Evolutionary conservation across 139 green algal genomes (phyloP).

Genomic region (Desmodesmus armatus): DNA sequence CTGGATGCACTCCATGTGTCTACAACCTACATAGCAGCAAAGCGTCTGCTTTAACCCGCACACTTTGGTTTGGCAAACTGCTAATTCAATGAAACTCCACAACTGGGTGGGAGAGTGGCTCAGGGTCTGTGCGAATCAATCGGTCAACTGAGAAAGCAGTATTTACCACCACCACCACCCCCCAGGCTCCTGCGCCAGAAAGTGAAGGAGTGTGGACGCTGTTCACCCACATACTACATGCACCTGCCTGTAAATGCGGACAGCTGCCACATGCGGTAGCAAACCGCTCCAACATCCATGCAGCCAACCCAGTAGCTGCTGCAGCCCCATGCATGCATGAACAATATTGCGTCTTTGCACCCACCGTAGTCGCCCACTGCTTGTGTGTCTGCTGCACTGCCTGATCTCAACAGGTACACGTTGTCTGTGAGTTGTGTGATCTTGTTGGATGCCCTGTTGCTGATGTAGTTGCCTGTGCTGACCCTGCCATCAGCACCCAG

Average conservation of each 20-base stretch:
- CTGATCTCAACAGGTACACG: constrained; percentile 85
- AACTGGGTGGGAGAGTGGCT: no score
- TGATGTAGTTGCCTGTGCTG: constrained; percentile 92
- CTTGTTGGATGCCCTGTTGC: constrained; percentile 96
- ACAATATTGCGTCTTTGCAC: constrained; percentile 5
- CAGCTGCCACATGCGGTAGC: neutral
- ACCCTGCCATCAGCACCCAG: constrained; percentile 92
- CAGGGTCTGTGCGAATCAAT: no score
- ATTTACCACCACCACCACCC: no score
- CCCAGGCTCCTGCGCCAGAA: no score
- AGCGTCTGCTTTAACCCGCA: no score
- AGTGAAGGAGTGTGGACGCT: no score
- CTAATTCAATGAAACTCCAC: no score
- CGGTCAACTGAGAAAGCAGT: neutral
- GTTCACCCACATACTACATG: no score
- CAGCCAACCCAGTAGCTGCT: constrained; percentile 44
- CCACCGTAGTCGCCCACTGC: constrained; percentile 89
- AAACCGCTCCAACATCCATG: neutral
- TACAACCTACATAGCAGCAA: no score
- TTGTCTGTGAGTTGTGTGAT: constrained; percentile 89
- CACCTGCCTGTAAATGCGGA: no score
- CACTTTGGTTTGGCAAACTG: no score
- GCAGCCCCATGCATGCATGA: constrained; percentile 32
- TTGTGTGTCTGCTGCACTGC: constrained; percentile 92
- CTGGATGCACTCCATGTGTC: no score